Base-by-base conservation (phyloP, 2,329 filamentous ascomycete species). In the Aspergillus tanneri region DNA sequence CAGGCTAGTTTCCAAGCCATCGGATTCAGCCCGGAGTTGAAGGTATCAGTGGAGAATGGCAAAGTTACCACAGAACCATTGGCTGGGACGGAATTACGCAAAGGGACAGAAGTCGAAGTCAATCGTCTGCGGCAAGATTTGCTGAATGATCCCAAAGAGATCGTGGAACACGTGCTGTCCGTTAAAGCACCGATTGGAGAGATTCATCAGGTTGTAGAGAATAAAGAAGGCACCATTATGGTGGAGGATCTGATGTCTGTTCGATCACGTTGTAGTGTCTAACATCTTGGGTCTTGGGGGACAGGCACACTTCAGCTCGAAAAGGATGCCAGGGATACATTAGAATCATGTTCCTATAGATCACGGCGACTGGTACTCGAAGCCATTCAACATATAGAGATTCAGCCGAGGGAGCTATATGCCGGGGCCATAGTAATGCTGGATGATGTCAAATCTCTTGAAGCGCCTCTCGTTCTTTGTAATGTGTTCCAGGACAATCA, bases 1-100 rank as follows among this genome's bases (percentile, higher is more conserved):
- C 55, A 55, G 23, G 38, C 16, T 1, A 53, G 48, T 12, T 48
- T 37, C 19, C 46, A 52, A 28, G 55, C 55, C 3, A 57, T 50
- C 2, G 55, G 55, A 0, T 57, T 57, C 19, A 56, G 55, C 18
- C 53, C 55, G 1, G 55, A 57, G 34, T 30, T 57, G 4, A 43
- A 55, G 10, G 40, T 56, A 35, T 56, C 53, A 5, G 24, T 52
- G 2, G n/a, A 52, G 5, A 16, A 49, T 3, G 46, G 53, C 7
- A 50, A 40, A 5, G 48, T 54, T 12, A 40, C 21, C 8, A 56
- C 54, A 12, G 54, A 56, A 30, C 48, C 51, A 2, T 44, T 56
- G 3, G 54, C 51, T 16, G 54, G 54, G 12, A 56, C 54, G 2
- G 43, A 46, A 9, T 47, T 46, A 16, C 21, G 28, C 18, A 21